A percentile compares a stretch with the other conserved stretches of the same genome.
Conservation (phyloP, 2,329 filamentous ascomycete genomes). For the Penicillium sumatraense region DNA sequence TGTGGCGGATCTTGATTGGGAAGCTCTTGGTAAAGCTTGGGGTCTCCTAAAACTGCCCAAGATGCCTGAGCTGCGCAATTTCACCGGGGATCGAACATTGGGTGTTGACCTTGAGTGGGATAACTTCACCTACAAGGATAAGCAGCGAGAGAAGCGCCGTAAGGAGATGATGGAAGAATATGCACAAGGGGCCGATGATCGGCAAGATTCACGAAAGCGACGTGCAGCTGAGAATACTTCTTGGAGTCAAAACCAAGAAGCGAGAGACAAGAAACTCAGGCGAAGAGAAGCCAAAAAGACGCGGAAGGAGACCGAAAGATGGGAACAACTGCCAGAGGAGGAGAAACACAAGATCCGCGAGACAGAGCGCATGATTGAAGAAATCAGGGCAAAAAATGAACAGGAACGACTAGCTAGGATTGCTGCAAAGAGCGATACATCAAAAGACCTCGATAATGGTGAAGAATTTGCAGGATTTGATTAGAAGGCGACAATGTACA, state of each 20-base stretch:
- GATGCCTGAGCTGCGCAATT: constrained; percentile 86
- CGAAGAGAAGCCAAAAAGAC: constrained; percentile 68
- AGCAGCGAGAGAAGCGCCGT: constrained; percentile 69
- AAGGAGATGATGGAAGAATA: constrained; percentile 58
- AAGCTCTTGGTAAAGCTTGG: constrained; percentile 79
- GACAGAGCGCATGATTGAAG: constrained; percentile 66
- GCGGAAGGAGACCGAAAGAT: constrained; percentile 66
- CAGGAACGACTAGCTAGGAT: constrained; percentile 26
- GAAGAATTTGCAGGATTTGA: constrained; percentile 66
- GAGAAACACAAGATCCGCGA: constrained; percentile 68
- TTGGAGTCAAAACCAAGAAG: constrained; percentile 74
- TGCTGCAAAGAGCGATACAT: constrained; percentile 24
- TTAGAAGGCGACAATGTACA: constrained; percentile 13
- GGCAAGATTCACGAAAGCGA: constrained; percentile 56
- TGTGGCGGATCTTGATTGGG: constrained; percentile 80
- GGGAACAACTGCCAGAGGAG: constrained; percentile 70
- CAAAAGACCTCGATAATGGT: constrained; percentile 19
- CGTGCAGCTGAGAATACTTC: constrained; percentile 64
- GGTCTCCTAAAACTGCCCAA: constrained; percentile 83
- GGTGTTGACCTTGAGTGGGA: constrained; percentile 66
- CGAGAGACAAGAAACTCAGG: constrained; percentile 65
- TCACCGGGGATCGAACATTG: constrained; percentile 68
- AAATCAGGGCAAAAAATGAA: constrained; percentile 65
- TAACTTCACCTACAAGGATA: constrained; percentile 72
- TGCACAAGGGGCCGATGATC: constrained; percentile 42